Percentiles rank a stretch among this genome's conserved stretches.
Evolutionary conservation across 768 basidiomycete genomes (phyloP).

Genomic region (Exidia glandulosa): DNA sequence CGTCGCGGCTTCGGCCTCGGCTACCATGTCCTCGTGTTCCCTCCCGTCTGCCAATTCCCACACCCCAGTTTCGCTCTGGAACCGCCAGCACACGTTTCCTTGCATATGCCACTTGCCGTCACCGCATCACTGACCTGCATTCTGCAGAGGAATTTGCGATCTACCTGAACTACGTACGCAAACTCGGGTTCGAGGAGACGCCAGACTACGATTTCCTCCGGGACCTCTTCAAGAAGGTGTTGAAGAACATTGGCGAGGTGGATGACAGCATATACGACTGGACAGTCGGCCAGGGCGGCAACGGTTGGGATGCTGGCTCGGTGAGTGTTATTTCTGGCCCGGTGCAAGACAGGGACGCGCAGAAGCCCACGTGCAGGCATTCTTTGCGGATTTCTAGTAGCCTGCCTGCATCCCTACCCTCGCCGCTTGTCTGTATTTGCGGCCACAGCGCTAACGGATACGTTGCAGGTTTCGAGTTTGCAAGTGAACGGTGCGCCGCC

Average conservation of each 20-base stretch:
- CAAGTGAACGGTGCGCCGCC: slow-evolving; percentile 17
- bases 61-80: neutral
- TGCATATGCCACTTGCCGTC: neutral
- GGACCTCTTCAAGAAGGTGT: slow-evolving; percentile 86
- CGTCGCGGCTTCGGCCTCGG: no score
- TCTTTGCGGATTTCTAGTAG: neutral
- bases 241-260: slow-evolving; percentile 81
- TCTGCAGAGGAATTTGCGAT: slow-evolving; percentile 89
- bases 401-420: neutral
- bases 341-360: no score
- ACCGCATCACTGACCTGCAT: neutral
- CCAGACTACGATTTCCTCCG: slow-evolving; percentile 98
- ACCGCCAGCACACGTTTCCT: neutral
- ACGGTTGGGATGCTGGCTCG: slow-evolving; percentile 84
- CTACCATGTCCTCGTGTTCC: slow-evolving; percentile 4
- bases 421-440: neutral
- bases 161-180: slow-evolving; percentile 97
- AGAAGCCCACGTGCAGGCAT: neutral
- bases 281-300: slow-evolving; percentile 86
- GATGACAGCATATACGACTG: slow-evolving; percentile 96
- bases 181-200: slow-evolving; percentile 97
- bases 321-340: no score
- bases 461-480: neutral
- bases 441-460: neutral
- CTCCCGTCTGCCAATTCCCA: neutral